Evolutionary conservation across 2,329 filamentous ascomycete genomes (phyloP).

Genomic region (Bipolaris sorokiniana): DNA sequence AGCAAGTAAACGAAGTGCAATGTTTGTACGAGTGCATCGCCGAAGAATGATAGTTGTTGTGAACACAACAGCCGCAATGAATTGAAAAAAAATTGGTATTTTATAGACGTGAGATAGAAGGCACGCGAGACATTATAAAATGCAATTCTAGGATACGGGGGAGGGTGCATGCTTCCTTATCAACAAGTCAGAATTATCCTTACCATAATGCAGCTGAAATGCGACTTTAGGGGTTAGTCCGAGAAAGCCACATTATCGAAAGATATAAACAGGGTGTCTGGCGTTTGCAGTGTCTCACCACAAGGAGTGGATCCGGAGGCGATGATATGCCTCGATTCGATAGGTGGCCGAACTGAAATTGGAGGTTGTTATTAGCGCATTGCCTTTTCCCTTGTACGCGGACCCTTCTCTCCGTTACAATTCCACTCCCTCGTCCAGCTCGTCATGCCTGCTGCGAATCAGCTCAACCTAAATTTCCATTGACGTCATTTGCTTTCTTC

Average conservation of each 20-base stretch:
- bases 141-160: background rate
- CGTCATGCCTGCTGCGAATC: slow-evolving; percentile 30
- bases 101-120: background rate
- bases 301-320: slow-evolving; percentile 23
- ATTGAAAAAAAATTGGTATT: background rate
- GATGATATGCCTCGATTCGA: slow-evolving; percentile 35
- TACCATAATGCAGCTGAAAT: background rate
- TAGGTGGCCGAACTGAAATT: slow-evolving; percentile 49
- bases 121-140: background rate
- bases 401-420: slow-evolving; percentile 36
- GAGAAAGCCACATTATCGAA: background rate
- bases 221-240: background rate
- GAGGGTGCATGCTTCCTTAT: background rate
- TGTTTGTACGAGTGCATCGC: too few species aligned
- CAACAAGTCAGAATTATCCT: background rate
- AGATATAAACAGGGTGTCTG: background rate
- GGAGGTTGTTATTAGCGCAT: slow-evolving; percentile 40
- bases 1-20: background rate
- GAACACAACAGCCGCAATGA: background rate
- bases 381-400: slow-evolving; percentile 34
- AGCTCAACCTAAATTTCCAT: slow-evolving; percentile 12
- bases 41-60: background rate
- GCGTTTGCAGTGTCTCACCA: slow-evolving; percentile 1
- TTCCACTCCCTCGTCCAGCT: slow-evolving; percentile 19
- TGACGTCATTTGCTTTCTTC: slow-evolving; percentile 18